Evolutionary conservation across 768 basidiomycete species (phyloP), one percentile per base, ranked within the genome.

Genomic region (Clavaria fumosa): DNA sequence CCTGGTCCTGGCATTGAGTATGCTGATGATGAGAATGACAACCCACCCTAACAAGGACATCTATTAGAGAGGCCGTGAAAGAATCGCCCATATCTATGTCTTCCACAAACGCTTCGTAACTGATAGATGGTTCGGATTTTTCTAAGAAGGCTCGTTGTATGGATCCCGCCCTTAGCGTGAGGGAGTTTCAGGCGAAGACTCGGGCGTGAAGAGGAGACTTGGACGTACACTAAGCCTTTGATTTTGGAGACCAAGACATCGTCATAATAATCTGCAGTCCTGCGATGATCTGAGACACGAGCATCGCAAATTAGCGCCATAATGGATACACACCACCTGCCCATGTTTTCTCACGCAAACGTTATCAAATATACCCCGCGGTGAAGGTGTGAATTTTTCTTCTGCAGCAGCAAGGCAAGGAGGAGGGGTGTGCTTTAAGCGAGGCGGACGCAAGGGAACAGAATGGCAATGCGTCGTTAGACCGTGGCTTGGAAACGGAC

Each of bases 81-180:
- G 79, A 75, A 52, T 86, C 83, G 11, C 81, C 82, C 17, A 67
- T 67, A 50, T 85, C 81, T 34, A 86, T 60, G 20, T 82, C 78
- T 46, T 76, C 69, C 14, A 84, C 77, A 45, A 86, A 84, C 20
- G 67, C 56, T 53, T 84, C 76, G 50, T 80, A 85, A 38, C 63
- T 74, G 43, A 85, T 82, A 27, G 59, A 56, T 3, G 76, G 67
- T 48, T 78, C 76, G 23, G 50, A 50, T 44, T 72, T 72, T 51
- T 84, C 82, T 19, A 80, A 64, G 42, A 66, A 67, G 19, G 73
- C 61, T 38, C 83, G 67, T 46, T 71, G 72, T 45, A 84, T 74
- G 35, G 82, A 72, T 38, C 83, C 79, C 46, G 72, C 69, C 50
- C 81, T 84, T 47, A 19, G 31, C 33, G 28, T 35, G 21, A 37